Percentiles rank a stretch among this genome's conserved stretches.
Conservation (phyloP, 768 basidiomycete genomes). For the Rhizopogon vulgaris region DNA sequence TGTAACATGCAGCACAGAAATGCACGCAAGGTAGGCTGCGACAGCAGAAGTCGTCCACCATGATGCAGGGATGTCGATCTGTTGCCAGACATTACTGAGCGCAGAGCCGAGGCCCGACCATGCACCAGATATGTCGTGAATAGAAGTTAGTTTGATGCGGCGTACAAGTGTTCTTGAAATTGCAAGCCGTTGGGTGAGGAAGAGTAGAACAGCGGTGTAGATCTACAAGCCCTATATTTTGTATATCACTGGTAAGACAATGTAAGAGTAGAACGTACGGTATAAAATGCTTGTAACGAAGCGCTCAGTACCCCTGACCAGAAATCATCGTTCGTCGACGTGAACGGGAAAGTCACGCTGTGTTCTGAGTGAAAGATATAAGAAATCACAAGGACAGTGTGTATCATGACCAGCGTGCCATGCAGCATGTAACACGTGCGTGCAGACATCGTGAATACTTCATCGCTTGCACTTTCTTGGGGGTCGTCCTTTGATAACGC, state of each 20-base stretch:
- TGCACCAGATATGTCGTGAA: conserved; percentile 4
- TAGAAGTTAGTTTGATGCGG: background rate
- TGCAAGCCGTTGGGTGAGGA: background rate
- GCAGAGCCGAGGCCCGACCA: conserved; percentile 3
- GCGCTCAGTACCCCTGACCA: background rate
- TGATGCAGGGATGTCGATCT: background rate
- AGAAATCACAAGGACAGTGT: background rate
- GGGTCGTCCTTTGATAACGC: background rate
- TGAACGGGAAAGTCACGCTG: background rate
- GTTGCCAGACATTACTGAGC: background rate
- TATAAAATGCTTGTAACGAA: conserved; percentile 3
- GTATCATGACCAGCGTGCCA: conserved; percentile 4
- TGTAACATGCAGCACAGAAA: conserved; percentile 5
- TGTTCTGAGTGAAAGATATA: background rate
- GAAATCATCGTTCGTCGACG: background rate
- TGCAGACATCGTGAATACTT: background rate
- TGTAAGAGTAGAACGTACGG: background rate
- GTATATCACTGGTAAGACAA: background rate
- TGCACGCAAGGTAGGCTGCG: background rate
- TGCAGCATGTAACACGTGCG: conserved; percentile 1
- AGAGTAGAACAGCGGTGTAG: conserved; percentile 1
- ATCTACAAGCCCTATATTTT: background rate
- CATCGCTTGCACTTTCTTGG: background rate
- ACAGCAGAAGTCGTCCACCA: background rate
- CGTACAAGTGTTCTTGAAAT: background rate